These are phyloP conservation scores for Tylopilus intermedius DNA, from an alignment of 768 basidiomycete species.

Conservation along the genomic window DNA sequence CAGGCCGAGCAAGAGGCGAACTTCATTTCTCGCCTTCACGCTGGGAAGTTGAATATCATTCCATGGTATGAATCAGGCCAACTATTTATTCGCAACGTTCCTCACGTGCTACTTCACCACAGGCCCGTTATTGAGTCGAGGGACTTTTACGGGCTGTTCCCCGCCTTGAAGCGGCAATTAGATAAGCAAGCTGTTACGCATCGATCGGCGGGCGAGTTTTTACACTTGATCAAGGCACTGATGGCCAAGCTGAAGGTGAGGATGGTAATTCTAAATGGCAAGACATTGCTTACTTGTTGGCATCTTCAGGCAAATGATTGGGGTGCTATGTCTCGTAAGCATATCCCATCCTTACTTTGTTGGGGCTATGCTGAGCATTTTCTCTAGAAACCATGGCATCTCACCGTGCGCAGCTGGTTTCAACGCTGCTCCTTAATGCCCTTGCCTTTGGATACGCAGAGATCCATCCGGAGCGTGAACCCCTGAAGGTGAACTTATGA, in stretches of 20 bases:
- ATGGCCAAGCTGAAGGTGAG: constrained; percentile 64
- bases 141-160: constrained; percentile 55
- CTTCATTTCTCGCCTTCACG: constrained; percentile 57
- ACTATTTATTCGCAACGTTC: background rate
- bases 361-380: background rate
- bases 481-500: constrained; percentile 40
- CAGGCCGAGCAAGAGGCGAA: constrained; percentile 56
- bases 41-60: constrained; percentile 50
- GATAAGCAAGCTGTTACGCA: constrained; percentile 49
- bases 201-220: constrained; percentile 47
- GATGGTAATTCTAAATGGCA: background rate
- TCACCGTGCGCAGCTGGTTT: constrained; percentile 43
- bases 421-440: constrained; percentile 41
- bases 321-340: constrained; percentile 58
- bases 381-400: constrained; percentile 43
- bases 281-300: background rate
- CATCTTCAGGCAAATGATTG: constrained; percentile 49
- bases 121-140: constrained; percentile 57
- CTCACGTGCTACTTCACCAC: too few species aligned
- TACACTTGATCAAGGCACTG: constrained; percentile 53
- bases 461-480: constrained; percentile 42
- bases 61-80: constrained; percentile 39
- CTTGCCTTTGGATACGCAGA: constrained; percentile 45
- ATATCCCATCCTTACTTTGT: accelerated
- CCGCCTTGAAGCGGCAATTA: constrained; percentile 40